These are phyloP conservation scores for Picochlorum sp. DNA, from an alignment of 139 green algal species.

Conservation along the genomic window DNA sequence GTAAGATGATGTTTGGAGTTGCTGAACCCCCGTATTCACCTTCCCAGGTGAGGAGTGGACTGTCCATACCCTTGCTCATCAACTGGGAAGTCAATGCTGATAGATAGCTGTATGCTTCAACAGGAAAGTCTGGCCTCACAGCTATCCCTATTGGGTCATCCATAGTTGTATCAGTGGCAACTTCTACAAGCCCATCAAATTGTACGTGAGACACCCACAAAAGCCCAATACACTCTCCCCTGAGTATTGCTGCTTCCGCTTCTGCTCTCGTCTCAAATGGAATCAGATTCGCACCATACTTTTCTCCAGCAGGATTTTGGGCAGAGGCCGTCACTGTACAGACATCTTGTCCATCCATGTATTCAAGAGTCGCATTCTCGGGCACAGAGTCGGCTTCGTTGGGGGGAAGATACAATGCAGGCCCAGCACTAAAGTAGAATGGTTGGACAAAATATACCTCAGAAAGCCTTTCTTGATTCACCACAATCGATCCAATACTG, in stretches of 20 bases:
- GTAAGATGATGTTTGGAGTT: background rate
- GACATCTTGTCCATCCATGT: background rate
- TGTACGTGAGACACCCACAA: constrained; percentile 4
- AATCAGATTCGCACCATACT: constrained; percentile 1
- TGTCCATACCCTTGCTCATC: background rate
- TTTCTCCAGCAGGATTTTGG: background rate
- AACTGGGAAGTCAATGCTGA: background rate
- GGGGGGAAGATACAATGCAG: background rate
- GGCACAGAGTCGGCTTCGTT: background rate
- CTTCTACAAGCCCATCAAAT: background rate
- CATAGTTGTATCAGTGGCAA: background rate
- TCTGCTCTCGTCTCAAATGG: constrained; percentile 1
- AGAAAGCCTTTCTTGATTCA: background rate
- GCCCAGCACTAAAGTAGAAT: background rate
- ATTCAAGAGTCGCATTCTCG: background rate
- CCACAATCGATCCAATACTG: background rate
- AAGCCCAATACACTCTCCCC: background rate
- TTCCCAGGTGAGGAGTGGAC: background rate
- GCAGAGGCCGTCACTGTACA: background rate
- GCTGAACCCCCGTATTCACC: background rate
- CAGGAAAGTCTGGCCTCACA: background rate
- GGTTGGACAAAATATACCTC: background rate
- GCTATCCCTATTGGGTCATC: background rate
- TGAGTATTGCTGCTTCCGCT: constrained; percentile 1
- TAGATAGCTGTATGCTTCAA: background rate